Base-by-base conservation (phyloP, 2,329 filamentous ascomycete genomes). In the Penicillium verrucosum region DNA sequence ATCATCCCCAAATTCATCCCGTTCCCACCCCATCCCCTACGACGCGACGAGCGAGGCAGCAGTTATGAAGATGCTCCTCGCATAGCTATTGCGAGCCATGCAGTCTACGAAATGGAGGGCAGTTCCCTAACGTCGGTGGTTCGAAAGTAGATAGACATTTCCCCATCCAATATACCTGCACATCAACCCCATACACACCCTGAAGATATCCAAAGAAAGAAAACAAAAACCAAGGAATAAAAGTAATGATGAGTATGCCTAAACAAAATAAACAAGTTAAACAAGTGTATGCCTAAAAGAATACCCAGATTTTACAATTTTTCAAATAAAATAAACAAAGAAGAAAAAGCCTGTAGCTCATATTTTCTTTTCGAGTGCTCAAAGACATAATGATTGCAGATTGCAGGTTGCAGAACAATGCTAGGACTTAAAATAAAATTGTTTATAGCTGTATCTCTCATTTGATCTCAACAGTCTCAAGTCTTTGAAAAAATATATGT, bases 101-200 rank as follows among this genome's bases (percentile, higher is more conserved):
- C 58, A 60, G 61, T 61, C 49, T 60, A 65, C 53, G 61, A 65
- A 66, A 59, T 54, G 57, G 58, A 61, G 60, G 51, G 48, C 60
- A 60, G 44, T 53, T 60, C 44, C 54, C 52, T 60, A 56, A 63
- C 64, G 58, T 64, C 54, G 61, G 60, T 61, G 53, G 56, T 59
- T 62, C 61, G 64, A 63, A 64, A 69, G 70, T 72, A 73, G 70
- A 73, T 73, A 72, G 69, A 72, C 61, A 61, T 53, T 44, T 64
- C 61, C 58, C 60, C 67, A 61, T 62, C 61, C 60, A 71, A 72
- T 70, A 70, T 70, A 72, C 57, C 59, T 66, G 62, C 65, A 65
- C 60, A 62, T 62, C 58, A 62, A 48, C 45, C 37, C n/a, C 21
- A 21, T 3, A 21, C 21, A 21, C 21, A 40, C 41, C 46, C 41